Base-by-base conservation (phyloP, 805 yeast genomes). In the Candida arabinofermentans region DNA sequence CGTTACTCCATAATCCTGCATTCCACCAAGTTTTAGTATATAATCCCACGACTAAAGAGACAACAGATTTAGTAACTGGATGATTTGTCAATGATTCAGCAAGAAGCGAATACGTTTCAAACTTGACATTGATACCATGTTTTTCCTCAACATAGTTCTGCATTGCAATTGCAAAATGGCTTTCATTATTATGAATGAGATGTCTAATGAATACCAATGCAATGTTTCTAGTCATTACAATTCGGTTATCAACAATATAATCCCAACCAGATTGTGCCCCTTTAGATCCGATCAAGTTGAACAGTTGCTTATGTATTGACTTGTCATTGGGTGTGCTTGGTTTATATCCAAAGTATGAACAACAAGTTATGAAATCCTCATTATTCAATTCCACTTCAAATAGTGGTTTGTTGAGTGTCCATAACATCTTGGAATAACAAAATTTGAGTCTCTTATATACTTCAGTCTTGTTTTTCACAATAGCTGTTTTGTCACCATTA, bases 1-100 rank as follows among this genome's bases (percentile, higher is more conserved):
- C 19, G 14, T 27, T 29, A 12, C 27, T 26, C 43, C 43, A 40
- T 14, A 34, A 34, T 19, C 43, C 43, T 9, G 31, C 29, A 26
- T 35, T 29, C 19, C 27, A 22, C 24, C 24, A 12, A 24, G 39
- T 34, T 36, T 29, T 36, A 17, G 12, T 10, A 24, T 40, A 35
- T 7, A 40, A 9, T 5, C 36, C 24, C 19, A 30, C 19, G 13
- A 19, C 29, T 7, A 40, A 13, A 14, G 21, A 27, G 14, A 22
- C 7, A 38, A 38, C 34, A 9, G 21, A 19, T 22, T 16, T 14
- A 18, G 19, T 40, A 19, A 35, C 43, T 2, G 43, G 43, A 17
- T 40, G 34, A 10, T 27, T 12, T 7, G 16, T 21, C 19, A 40
- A 24, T 8, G 24, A 18, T 13, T 40, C 38, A 5, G 39, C 43